A percentile compares a stretch with the other conserved stretches of the same genome.
phyloP scores from a whole-genome alignment of 305 asterid genomes.

The Caryopteris hybrid region DNA sequence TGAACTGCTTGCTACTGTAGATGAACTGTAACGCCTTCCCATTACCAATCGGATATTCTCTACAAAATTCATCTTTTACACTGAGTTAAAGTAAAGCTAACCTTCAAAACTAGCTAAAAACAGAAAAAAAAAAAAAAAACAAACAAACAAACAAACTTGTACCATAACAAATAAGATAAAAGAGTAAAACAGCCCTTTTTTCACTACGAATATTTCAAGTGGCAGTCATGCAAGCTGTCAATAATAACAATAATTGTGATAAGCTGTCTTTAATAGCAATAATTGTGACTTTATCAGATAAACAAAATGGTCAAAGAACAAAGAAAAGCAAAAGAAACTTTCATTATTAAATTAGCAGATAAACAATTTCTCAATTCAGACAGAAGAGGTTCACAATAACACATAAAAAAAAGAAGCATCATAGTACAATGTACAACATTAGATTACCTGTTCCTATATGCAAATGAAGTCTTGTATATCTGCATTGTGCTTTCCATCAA shows the following conservation, averaged over 20 bases:
- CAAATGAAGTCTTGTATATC: conserved; percentile 76
- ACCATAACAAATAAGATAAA: not conserved
- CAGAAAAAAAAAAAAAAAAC: too few species aligned
- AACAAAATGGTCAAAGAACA: not conserved
- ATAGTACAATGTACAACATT: not conserved
- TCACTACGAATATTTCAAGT: not conserved
- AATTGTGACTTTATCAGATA: not conserved
- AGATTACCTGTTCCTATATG: conserved; percentile 81
- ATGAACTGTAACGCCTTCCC: conserved; percentile 94
- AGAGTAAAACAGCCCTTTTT: not conserved
- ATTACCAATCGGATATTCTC: conserved; percentile 68
- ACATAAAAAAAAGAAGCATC: not conserved
- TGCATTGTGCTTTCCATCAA: conserved; percentile 84
- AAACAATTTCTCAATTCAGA: not conserved
- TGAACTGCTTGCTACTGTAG: conserved; percentile 87
- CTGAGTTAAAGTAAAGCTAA: not conserved
- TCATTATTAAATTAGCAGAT: not conserved
- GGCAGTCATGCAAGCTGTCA: not conserved
- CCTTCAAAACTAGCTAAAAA: not conserved
- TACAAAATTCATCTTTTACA: conserved; percentile 24
- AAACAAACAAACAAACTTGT: not conserved
- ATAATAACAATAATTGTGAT: too few species aligned
- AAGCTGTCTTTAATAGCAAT: not conserved
- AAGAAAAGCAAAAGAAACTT: not conserved
- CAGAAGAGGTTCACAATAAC: not conserved